Percentiles rank a stretch among this genome's conserved stretches.
phyloP scores from a whole-genome alignment of 1,139 yeast genomes.

The Spathaspora sp. region DNA sequence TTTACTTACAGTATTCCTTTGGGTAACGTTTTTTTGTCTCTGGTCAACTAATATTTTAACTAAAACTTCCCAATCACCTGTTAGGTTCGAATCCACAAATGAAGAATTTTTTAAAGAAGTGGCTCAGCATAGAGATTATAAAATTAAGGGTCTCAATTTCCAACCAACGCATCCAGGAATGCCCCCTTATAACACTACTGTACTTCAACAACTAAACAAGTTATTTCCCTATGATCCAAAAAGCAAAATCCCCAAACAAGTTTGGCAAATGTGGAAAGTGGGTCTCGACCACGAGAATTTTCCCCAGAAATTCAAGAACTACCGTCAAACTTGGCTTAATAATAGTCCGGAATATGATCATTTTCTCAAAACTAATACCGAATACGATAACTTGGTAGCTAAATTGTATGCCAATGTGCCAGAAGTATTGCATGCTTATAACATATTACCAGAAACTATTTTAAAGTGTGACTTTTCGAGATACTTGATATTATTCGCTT shows the following conservation, averaged over 20 bases:
- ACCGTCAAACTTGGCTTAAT: slow-evolving; percentile 55
- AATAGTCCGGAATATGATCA: slow-evolving; percentile 63
- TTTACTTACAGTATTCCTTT: too few species aligned
- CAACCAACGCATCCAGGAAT: too few species aligned
- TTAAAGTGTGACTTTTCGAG: slow-evolving; percentile 89
- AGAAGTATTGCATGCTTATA: slow-evolving; percentile 71
- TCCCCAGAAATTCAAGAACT: slow-evolving; percentile 27
- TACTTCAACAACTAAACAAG: not conserved
- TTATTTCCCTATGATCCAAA: slow-evolving; percentile 4
- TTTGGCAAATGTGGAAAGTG: slow-evolving; percentile 7
- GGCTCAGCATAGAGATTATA: too few species aligned
- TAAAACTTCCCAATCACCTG: too few species aligned
- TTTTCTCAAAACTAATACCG: slow-evolving; percentile 67
- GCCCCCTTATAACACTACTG: too few species aligned
- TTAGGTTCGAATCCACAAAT: too few species aligned
- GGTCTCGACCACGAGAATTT: not conserved
- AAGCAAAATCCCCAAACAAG: slow-evolving; percentile 1
- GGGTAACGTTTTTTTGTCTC: too few species aligned
- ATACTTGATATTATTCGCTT: slow-evolving; percentile 44
- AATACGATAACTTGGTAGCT: slow-evolving; percentile 60
- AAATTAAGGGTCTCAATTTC: too few species aligned
- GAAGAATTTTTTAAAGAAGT: too few species aligned
- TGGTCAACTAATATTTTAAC: too few species aligned
- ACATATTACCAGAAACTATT: slow-evolving; percentile 69
- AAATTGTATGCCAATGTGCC: slow-evolving; percentile 40